Conservation (phyloP, 1,139 yeast species). For the Taphrina deformans region DNA sequence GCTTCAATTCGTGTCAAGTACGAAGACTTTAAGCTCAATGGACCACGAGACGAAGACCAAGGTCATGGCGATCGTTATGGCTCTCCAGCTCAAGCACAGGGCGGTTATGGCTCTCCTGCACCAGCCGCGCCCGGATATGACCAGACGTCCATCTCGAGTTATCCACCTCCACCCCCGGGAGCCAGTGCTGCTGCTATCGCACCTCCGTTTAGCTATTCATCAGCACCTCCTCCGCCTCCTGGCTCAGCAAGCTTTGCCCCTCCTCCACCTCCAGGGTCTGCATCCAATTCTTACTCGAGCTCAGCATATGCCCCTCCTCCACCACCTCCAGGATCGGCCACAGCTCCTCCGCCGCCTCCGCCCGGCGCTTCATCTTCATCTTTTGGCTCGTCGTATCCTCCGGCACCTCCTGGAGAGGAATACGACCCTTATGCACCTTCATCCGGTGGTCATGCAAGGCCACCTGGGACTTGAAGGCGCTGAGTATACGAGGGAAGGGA, state of each 20-base stretch:
- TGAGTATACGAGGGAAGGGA: too few relatives aligned
- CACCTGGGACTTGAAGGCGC: neutral
- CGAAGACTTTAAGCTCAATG: constrained; percentile 38
- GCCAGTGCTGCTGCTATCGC: constrained; percentile 10
- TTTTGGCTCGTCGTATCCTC: neutral
- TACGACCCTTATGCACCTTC: constrained; percentile 15
- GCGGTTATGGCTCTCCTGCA: constrained; percentile 9
- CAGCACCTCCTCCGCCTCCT: constrained; percentile 4
- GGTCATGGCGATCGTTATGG: constrained; percentile 5
- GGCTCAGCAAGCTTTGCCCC: neutral
- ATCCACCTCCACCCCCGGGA: constrained; percentile 28
- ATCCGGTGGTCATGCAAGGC: neutral
- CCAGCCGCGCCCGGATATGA: neutral
- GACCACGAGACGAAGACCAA: constrained; percentile 17
- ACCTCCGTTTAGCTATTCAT: constrained; percentile 4
- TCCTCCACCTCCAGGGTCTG: neutral
- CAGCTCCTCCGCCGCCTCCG: constrained; percentile 22
- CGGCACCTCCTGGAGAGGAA: neutral
- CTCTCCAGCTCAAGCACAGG: neutral
- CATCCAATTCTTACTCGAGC: neutral
- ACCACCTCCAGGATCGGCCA: neutral
- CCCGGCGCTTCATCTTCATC: neutral
- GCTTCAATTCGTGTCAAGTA: constrained; percentile 44
- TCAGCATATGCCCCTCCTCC: neutral
- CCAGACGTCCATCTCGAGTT: neutral